phyloP scores from a whole-genome alignment of 768 basidiomycete genomes.

The Auriscalpium orientale region DNA sequence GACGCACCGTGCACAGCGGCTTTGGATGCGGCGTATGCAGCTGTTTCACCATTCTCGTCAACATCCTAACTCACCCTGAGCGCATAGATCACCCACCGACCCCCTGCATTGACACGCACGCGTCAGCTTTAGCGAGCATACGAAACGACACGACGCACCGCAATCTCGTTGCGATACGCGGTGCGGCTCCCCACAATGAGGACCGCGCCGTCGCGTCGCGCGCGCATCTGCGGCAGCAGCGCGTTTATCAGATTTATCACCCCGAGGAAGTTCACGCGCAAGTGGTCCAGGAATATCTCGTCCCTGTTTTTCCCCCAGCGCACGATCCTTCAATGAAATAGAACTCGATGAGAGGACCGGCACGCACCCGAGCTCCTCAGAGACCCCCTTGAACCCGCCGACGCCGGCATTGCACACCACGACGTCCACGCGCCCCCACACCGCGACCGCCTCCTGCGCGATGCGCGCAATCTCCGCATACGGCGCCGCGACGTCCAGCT shows the following conservation, averaged over 20 bases:
- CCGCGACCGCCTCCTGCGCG: not conserved
- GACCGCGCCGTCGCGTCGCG: not conserved
- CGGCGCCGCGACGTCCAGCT: conserved; percentile 3
- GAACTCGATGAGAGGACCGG: conserved; percentile 40
- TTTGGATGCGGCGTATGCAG: conserved; percentile 33
- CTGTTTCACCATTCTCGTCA: conserved; percentile 15
- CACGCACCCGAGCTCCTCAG: conserved; percentile 8
- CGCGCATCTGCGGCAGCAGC: conserved; percentile 2
- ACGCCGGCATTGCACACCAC: conserved; percentile 8
- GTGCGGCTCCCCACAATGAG: conserved; percentile 3
- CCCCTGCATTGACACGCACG: not conserved
- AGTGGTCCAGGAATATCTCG: conserved; percentile 28
- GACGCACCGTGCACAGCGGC: conserved; percentile 31
- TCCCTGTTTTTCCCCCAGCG: conserved; percentile 15
- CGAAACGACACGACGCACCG: not conserved
- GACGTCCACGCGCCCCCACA: conserved; percentile 7
- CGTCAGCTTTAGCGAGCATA: not conserved
- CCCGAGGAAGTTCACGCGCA: conserved; percentile 17
- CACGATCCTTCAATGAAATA: too few species aligned
- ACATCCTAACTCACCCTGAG: not conserved
- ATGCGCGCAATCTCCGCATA: not conserved
- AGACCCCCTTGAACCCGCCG: not conserved
- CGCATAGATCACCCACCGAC: not conserved
- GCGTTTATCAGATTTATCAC: not conserved
- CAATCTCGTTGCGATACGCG: not conserved